Evolutionary conservation across 176 grass and related monocot species (phyloP), one percentile per base, ranked within the genome.

Genomic region (Oryza punctata): DNA sequence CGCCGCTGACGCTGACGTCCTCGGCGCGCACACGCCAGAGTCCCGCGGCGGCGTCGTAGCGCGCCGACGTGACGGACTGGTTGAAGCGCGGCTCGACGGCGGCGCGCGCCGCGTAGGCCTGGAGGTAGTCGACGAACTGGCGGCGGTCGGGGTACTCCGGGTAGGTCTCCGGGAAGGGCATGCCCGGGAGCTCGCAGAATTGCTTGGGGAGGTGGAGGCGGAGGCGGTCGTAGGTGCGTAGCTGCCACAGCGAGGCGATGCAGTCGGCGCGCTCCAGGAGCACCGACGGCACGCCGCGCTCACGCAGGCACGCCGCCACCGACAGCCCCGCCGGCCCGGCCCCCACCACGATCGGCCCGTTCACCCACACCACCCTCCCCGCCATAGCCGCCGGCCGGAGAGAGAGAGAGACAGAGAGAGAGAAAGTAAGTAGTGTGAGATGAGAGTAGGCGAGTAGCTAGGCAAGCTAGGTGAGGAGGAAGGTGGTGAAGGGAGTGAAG

Each of bases 161-260:
- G 82, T 90, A 97, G 43, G 49, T 1, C 12, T 81, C 81, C 0
- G 94, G 94, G 67, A 97, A 91, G 27, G 91, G 87, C 77, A 90
- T 69, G 5, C 76, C 76, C 0, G 94, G 94, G 15, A 97, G 91
- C 81, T 97, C 81, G 79, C 91, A 97, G 88, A 97, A 97, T 24
- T 88, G 65, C 76, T 86, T 89, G 5, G 94, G 91, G 12, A 97
- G 89, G 75, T 97, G 91, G 19, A 97, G 88, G 65, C 90, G 75
- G 13, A 97, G 85, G 24, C 91, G 91, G 76, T 91, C 87, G 75
- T 97, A 97, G 60, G 94, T 90, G 73, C 89, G 75, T 10, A 76
- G 78, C 88, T 94, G 84, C 94, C 94, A 97, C 7, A 97, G 75
- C 8, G 94, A 97, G n/a, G 94, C 94, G 7, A 94, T 80, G 81